Evolutionary conservation across 164 flowering plant species (phyloP).

Genomic region (Euptelea pleiosperma): DNA sequence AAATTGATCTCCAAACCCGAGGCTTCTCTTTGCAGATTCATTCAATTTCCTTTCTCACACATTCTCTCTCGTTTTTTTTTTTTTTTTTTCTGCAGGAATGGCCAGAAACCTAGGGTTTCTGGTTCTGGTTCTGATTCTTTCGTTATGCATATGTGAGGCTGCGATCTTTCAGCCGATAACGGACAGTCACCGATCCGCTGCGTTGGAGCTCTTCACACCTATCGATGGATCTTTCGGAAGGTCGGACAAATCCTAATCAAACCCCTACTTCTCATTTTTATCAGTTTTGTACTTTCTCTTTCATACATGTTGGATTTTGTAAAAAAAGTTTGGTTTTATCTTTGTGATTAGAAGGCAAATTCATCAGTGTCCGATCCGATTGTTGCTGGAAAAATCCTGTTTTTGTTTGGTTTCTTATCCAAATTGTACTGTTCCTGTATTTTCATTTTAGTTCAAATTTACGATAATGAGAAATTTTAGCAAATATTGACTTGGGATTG

Average conservation of each 20-base stretch:
- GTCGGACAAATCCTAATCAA: slow-evolving; percentile 27
- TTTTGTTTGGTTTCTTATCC: no score
- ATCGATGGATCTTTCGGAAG: slow-evolving; percentile 62
- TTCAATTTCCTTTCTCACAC: neutral
- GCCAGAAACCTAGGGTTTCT: slow-evolving; percentile 50
- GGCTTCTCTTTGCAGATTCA: neutral
- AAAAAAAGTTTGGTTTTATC: no score
- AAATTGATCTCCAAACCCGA: neutral
- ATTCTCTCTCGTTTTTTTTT: neutral
- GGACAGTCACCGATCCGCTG: slow-evolving; percentile 77
- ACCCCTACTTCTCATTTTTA: slow-evolving; percentile 1
- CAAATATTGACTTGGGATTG: no score
- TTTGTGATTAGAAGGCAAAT: no score
- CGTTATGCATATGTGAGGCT: slow-evolving; percentile 43
- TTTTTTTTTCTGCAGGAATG: slow-evolving; percentile 44
- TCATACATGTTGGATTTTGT: neutral
- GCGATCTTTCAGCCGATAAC: slow-evolving; percentile 63
- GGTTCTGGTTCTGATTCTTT: slow-evolving; percentile 47
- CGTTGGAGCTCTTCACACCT: slow-evolving; percentile 53
- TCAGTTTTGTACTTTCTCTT: neutral
- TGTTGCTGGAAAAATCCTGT: neutral
- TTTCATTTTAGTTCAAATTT: neutral
- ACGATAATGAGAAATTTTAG: no score
- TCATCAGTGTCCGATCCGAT: no score
- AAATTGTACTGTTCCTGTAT: neutral